These are phyloP conservation scores for Penicillium palitans DNA, from an alignment of 2,329 filamentous ascomycete genomes.

Conservation along the genomic window DNA sequence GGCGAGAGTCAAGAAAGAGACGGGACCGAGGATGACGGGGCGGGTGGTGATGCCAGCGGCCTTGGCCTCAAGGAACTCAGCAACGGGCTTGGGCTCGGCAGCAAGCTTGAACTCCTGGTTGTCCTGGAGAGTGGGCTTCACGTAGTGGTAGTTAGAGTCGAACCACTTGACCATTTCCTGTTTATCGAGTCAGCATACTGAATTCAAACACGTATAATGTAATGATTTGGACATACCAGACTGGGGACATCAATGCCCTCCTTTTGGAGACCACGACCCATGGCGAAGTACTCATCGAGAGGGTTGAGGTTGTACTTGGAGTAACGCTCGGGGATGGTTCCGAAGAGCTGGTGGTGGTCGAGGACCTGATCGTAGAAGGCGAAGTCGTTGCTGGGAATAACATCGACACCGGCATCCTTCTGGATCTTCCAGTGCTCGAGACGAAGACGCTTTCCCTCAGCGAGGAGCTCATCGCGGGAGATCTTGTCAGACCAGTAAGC, in stretches of 20 bases:
- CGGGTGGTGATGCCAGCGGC: conserved; percentile 90
- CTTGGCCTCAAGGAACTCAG: conserved; percentile 96
- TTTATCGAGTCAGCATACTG: conserved; percentile 6
- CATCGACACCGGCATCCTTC: conserved; percentile 94
- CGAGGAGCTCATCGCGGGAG: conserved; percentile 83
- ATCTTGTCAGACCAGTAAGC: conserved; percentile 97
- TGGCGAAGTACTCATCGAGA: conserved; percentile 98
- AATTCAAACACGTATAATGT: neutral
- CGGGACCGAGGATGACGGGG: conserved; percentile 90
- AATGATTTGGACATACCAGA: conserved; percentile 55
- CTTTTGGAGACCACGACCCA: conserved; percentile 97
- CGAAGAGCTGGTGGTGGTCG: conserved; percentile 27
- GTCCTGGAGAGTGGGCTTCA: conserved; percentile 97
- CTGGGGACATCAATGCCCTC: conserved; percentile 77
- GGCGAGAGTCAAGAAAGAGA: conserved; percentile 95
- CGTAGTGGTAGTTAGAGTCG: conserved; percentile 99
- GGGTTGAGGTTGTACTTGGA: conserved; percentile 81
- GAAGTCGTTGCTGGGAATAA: conserved; percentile 99
- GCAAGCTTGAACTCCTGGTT: conserved; percentile 93
- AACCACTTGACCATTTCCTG: conserved; percentile 99
- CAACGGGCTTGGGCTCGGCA: conserved; percentile 86
- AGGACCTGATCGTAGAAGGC: conserved; percentile 68
- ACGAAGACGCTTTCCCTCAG: conserved; percentile 95
- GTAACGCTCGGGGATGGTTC: conserved; percentile 93
- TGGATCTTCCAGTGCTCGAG: conserved; percentile 99